These are phyloP conservation scores for Shiraia bambusicola DNA, from an alignment of 2,329 filamentous ascomycete species.

Conservation along the genomic window DNA sequence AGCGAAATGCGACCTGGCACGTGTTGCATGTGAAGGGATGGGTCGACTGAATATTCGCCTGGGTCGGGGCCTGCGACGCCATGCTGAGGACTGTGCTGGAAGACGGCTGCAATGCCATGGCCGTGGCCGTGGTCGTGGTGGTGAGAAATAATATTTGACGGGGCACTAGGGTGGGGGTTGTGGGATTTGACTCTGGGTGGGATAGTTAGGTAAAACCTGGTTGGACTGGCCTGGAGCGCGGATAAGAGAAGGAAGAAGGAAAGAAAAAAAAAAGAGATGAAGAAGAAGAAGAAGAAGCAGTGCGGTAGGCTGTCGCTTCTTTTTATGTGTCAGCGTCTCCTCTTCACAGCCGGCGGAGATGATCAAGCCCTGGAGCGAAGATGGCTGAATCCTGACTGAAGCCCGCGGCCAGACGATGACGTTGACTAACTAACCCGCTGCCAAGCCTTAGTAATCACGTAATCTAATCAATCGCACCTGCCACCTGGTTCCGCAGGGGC, in stretches of 20 bases:
- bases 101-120: not conserved
- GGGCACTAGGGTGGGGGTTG: slow-evolving; percentile 27
- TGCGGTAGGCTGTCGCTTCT: no score
- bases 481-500: no score
- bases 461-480: no score
- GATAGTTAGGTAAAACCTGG: slow-evolving; percentile 23
- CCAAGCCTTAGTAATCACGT: no score
- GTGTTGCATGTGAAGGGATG: slow-evolving; percentile 98
- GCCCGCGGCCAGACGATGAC: no score
- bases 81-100: slow-evolving; percentile 27
- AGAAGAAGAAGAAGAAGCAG: no score
- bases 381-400: no score
- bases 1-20: slow-evolving; percentile 94
- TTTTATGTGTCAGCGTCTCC: no score
- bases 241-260: slow-evolving; percentile 1
- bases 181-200: slow-evolving; percentile 21
- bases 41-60: slow-evolving; percentile 39
- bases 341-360: no score
- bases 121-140: slow-evolving; percentile 6
- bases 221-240: slow-evolving; percentile 5
- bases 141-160: slow-evolving; percentile 9
- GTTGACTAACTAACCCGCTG: no score
- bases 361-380: no score
- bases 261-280: no score
- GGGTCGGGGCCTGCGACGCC: slow-evolving; percentile 38